These are phyloP conservation scores for Trichosporon faecale DNA, from an alignment of 1,284 basidiomycete species.

Conservation along the genomic window DNA sequence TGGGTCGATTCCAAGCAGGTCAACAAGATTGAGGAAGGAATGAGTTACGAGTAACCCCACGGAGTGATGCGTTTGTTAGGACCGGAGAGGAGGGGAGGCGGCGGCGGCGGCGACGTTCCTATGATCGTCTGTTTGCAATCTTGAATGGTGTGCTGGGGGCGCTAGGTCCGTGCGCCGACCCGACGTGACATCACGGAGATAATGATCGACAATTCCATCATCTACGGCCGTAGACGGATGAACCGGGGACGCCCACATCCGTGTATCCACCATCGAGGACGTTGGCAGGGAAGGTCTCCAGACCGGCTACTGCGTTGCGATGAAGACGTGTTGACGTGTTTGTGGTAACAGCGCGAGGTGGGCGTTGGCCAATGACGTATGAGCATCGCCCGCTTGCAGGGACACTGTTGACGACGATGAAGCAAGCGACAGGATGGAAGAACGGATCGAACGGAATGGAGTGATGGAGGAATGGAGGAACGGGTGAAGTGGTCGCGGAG, in stretches of 20 bases:
- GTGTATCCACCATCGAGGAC: background rate
- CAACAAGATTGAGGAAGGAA: background rate
- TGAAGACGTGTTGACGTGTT: background rate
- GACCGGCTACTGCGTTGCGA: background rate
- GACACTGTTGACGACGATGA: background rate
- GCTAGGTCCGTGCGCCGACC: background rate
- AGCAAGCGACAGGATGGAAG: background rate
- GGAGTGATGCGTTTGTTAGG: background rate
- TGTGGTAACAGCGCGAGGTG: background rate
- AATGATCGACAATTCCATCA: background rate
- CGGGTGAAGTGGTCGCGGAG: background rate
- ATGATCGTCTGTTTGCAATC: background rate
- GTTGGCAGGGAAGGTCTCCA: background rate
- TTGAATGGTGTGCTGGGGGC: too few relatives aligned
- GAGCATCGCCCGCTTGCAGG: background rate
- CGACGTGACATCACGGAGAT: background rate
- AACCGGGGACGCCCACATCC: background rate
- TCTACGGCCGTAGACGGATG: background rate
- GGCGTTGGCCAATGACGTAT: background rate
- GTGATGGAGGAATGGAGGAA: background rate
- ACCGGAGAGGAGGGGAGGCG: background rate
- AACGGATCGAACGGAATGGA: background rate
- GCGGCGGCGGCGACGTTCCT: background rate
- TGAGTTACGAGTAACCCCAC: background rate
- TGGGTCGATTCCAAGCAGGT: background rate